A percentile compares a stretch with the other conserved stretches of the same genome.
Evolutionary conservation across 495 filamentous ascomycete genomes (phyloP).

Genomic region (Rusavskia elegans): DNA sequence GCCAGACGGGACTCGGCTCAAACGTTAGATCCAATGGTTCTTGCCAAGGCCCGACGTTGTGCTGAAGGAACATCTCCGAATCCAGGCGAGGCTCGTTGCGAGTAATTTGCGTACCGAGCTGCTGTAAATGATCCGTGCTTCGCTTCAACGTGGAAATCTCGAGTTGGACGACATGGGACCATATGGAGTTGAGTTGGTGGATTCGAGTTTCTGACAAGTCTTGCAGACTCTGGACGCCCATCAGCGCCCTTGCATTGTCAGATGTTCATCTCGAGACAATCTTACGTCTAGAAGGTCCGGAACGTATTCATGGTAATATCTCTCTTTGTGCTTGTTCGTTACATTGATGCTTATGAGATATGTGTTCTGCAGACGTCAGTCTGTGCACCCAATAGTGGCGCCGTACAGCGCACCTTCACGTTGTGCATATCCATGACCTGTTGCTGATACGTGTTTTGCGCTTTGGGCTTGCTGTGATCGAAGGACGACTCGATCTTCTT

Average conservation of each 20-base stretch:
- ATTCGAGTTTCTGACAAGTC: conserved; percentile 83
- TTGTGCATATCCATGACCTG: conserved; percentile 91
- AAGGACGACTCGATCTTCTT: conserved; percentile 87
- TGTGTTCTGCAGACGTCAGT: conserved; percentile 47
- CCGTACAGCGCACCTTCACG: conserved; percentile 43
- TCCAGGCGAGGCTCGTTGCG: conserved; percentile 80
- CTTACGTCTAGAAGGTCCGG: conserved; percentile 83
- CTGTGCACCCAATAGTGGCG: background rate
- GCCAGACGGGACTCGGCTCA: conserved; percentile 94
- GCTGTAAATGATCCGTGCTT: conserved; percentile 51
- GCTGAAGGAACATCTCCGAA: conserved; percentile 90
- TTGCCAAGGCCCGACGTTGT: conserved; percentile 67
- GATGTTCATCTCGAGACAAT: background rate
- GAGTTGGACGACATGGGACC: conserved; percentile 64
- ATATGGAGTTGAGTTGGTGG: conserved; percentile 65
- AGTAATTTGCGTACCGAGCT: conserved; percentile 64
- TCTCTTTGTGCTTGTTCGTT: conserved; percentile 91
- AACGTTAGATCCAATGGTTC: conserved; percentile 76
- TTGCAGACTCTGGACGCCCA: conserved; percentile 46
- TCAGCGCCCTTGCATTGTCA: background rate
- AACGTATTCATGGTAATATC: conserved; percentile 92
- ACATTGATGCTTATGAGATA: conserved; percentile 92
- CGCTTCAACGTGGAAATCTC: conserved; percentile 57
- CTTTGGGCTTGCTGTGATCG: conserved; percentile 70
- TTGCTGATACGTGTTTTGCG: conserved; percentile 76